These are phyloP conservation scores for Plasmodium reichenowi DNA, from an alignment of 169 alveolate species.

Conservation along the genomic window DNA sequence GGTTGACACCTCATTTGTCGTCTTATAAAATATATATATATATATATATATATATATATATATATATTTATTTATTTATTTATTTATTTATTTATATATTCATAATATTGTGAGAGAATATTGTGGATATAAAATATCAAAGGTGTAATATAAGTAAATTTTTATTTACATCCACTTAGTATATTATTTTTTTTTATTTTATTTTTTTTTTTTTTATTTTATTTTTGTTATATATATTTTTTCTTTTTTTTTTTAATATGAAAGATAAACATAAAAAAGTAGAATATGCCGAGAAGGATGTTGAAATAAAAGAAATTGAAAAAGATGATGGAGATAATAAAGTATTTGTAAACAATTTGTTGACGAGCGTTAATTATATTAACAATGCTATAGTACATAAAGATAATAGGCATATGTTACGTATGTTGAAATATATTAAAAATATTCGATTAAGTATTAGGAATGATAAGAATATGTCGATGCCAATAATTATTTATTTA, in stretches of 20 bases:
- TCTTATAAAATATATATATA: no score
- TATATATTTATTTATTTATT: no score
- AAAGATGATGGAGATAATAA: not conserved
- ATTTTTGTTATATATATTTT: not conserved
- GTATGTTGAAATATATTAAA: constrained; percentile 68
- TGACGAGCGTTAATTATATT: constrained; percentile 48
- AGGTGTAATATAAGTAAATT: no score
- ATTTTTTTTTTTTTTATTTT: not conserved
- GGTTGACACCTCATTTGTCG: no score
- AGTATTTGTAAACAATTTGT: constrained; percentile 35
- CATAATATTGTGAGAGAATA: no score
- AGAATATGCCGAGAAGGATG: constrained; percentile 3
- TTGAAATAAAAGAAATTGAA: not conserved
- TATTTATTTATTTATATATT: no score
- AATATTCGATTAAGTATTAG: constrained; percentile 43
- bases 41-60: no score
- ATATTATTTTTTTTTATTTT: no score
- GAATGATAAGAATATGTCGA: constrained; percentile 21
- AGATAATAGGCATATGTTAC: constrained; percentile 59
- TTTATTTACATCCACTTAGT: no score
- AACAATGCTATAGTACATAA: constrained; percentile 37
- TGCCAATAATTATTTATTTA: constrained; percentile 33
- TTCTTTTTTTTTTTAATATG: not conserved
- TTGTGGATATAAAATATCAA: no score
- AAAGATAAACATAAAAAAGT: constrained; percentile 18